Evolutionary conservation across 1,139 yeast genomes (phyloP).

Genomic region (Geotrichum cucujoidarum): DNA sequence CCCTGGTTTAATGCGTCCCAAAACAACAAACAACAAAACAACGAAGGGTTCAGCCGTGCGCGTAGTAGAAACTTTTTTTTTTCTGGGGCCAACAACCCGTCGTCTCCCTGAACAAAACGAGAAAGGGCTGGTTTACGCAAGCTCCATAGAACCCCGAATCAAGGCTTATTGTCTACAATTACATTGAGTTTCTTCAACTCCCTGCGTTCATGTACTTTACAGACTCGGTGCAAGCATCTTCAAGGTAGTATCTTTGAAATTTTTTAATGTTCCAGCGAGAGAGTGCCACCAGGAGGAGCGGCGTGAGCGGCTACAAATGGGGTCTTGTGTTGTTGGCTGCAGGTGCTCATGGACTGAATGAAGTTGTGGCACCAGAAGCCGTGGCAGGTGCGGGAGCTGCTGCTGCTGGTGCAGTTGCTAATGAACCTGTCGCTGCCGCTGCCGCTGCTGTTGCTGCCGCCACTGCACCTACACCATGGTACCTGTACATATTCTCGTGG

Average conservation of each 20-base stretch:
- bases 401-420: not conserved
- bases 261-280: constrained; percentile 3
- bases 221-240: not conserved
- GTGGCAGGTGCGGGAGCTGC: not conserved
- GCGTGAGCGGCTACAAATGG: no score
- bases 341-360: not conserved
- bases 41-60: constrained; percentile 5
- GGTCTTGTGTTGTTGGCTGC: not conserved
- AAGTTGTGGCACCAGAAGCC: not conserved
- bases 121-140: no score
- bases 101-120: no score
- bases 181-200: not conserved
- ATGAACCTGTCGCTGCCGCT: no score
- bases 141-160: no score
- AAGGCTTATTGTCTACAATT: no score
- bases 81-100: no score
- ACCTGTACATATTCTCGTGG: constrained; percentile 16
- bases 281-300: not conserved
- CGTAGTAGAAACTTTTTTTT: no score
- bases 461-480: constrained; percentile 4
- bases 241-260: not conserved
- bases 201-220: not conserved
- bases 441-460: not conserved
- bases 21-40: not conserved
- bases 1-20: not conserved